A percentile compares a stretch with the other conserved stretches of the same genome.
phyloP scores from a whole-genome alignment of 495 filamentous ascomycete species.

The Penicillium antarcticum region DNA sequence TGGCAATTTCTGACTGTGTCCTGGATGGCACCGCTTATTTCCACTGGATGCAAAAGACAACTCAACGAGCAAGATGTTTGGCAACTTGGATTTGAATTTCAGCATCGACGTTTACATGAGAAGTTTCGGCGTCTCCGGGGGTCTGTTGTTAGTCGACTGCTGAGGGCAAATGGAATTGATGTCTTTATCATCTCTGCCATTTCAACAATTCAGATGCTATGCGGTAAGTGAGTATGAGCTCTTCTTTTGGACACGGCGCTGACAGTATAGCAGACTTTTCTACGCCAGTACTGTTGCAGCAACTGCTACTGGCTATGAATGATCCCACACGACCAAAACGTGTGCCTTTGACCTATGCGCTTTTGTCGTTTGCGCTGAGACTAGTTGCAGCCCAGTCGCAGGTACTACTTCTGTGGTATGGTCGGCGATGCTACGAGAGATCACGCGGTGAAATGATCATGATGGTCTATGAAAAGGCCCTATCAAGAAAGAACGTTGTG shows the following conservation, averaged over 20 bases:
- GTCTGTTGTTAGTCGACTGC: constrained; percentile 62
- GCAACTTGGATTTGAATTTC: constrained; percentile 70
- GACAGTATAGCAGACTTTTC: constrained; percentile 42
- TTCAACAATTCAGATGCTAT: constrained; percentile 57
- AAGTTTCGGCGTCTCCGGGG: constrained; percentile 71
- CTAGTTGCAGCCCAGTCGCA: constrained; percentile 61
- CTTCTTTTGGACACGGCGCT: not conserved
- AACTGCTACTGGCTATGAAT: constrained; percentile 66
- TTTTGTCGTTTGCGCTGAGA: constrained; percentile 55
- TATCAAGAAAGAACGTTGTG: constrained; percentile 67
- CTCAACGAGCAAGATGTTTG: constrained; percentile 78
- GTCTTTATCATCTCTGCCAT: constrained; percentile 62
- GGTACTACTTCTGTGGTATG: constrained; percentile 72
- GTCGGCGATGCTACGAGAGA: constrained; percentile 71
- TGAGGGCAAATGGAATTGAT: constrained; percentile 73
- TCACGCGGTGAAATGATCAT: constrained; percentile 83
- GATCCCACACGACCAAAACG: constrained; percentile 42
- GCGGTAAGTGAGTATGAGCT: constrained; percentile 34
- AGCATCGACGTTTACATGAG: constrained; percentile 66
- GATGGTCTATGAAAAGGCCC: constrained; percentile 82
- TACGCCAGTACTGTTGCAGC: constrained; percentile 66
- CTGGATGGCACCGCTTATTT: constrained; percentile 75
- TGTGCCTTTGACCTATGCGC: constrained; percentile 63
- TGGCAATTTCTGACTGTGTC: constrained; percentile 83
- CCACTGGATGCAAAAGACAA: constrained; percentile 55